Base-by-base conservation (phyloP, 2,329 filamentous ascomycete species). In the Sarocladium brachiariae region DNA sequence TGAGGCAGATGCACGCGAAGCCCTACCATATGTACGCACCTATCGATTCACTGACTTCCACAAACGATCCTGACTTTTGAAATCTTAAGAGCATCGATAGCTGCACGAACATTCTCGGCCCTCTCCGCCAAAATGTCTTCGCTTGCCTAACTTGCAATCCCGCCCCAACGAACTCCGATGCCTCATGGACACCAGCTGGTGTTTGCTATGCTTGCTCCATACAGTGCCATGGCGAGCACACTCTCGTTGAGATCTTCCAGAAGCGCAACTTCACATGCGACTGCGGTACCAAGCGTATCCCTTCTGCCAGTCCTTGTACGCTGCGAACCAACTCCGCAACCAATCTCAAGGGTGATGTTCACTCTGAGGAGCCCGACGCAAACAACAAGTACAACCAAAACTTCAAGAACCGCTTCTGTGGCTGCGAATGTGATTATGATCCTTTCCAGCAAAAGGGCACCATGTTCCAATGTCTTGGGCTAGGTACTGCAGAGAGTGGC, bases 181-280 rank as follows among this genome's bases (percentile, higher is more conserved):
- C 58, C 5, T 4, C 16, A n/a, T 70, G 65, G 59, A 62, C 56
- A 0, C 72, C 83, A 1, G 93, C 92, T 2, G 93, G 88, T 23
- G 81, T 99, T 51, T 99, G 93, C 74, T 99, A 99, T 62, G 88
- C 91, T 19, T 99, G 93, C 71, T 96, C 92, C 6, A 89, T 99
- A 53, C 87, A 92, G 59, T 99, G 93, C 65, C 93, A 99, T 62
- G 92, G 93, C 58, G 91, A 97, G 62, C 93, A 99, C 65, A 87
- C 80, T 1, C 81, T 99, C 23, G 93, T 97, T 47, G 93, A 99
- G 70, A 86, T 99, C 18, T 99, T 99, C 71, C 86, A 81, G 64
- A 97, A 96, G 72, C 84, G 95, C 61, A 85, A 96, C 68, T 97
- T 99, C 62, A 88, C 88, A 35, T 99, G 93, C 70, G 93, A 99